These are phyloP conservation scores for Cudoniella acicularis DNA, from an alignment of 495 filamentous ascomycete species.

Conservation along the genomic window DNA sequence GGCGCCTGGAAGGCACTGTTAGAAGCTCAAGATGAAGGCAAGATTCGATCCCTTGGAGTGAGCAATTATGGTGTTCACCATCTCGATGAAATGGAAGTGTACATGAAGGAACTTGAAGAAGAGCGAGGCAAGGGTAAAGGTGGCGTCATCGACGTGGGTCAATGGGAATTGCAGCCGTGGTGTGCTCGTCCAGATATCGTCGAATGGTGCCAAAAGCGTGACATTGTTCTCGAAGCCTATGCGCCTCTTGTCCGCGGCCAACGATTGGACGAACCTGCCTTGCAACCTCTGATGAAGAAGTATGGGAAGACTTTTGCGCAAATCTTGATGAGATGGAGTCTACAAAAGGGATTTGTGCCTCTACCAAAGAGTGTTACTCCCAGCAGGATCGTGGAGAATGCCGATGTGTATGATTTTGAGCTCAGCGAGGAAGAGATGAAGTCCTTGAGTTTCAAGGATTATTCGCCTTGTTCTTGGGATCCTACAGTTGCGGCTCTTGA, in stretches of 20 bases:
- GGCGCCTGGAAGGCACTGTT: conserved; percentile 63
- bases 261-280: conserved; percentile 59
- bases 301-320: conserved; percentile 72
- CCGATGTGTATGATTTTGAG: conserved; percentile 78
- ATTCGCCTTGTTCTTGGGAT: conserved; percentile 71
- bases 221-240: conserved; percentile 76
- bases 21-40: conserved; percentile 59
- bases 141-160: conserved; percentile 75
- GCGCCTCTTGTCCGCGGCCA: conserved; percentile 68
- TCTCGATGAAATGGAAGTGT: conserved; percentile 67
- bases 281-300: conserved; percentile 61
- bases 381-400: conserved; percentile 69
- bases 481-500: conserved; percentile 43
- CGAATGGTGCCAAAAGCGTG: conserved; percentile 65
- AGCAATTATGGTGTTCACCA: conserved; percentile 68
- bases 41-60: conserved; percentile 61
- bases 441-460: conserved; percentile 50
- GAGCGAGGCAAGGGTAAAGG: conserved; percentile 61
- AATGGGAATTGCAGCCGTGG: conserved; percentile 92
- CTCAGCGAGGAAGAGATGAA: conserved; percentile 58
- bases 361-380: conserved; percentile 73
- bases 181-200: conserved; percentile 71
- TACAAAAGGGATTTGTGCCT: conserved; percentile 75
- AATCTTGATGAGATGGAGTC: conserved; percentile 79
- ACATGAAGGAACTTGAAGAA: conserved; percentile 63